Evolutionary conservation across 345 rosid species (phyloP).

Genomic region (Euclidium syriacum): DNA sequence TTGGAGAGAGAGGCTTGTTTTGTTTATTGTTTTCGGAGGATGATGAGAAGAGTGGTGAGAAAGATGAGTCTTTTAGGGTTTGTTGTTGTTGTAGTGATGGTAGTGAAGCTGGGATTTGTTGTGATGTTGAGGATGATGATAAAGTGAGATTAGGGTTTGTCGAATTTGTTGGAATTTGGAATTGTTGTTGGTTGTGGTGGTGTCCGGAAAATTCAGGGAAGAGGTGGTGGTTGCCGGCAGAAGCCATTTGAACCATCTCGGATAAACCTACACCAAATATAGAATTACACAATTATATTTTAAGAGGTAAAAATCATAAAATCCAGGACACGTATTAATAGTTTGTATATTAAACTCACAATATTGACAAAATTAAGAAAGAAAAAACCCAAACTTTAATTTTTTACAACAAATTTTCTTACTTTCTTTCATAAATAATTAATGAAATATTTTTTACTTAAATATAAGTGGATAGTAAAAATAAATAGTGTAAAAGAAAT

Average conservation of each 20-base stretch:
- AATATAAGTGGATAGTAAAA: too few relatives aligned
- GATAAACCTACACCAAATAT: slow-evolving; percentile 34
- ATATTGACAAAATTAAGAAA: too few relatives aligned
- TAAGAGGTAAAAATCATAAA: background rate
- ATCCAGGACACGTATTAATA: too few relatives aligned
- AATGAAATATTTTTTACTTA: too few relatives aligned
- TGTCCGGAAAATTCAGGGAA: slow-evolving; percentile 44
- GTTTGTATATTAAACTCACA: too few relatives aligned
- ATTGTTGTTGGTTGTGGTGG: slow-evolving; percentile 33
- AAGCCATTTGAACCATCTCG: slow-evolving; percentile 54
- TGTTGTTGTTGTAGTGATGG: slow-evolving; percentile 23
- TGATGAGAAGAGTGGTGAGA: slow-evolving; percentile 28
- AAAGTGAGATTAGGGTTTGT: slow-evolving; percentile 43
- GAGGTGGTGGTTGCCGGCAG: slow-evolving; percentile 38
- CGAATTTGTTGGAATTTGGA: slow-evolving; percentile 26
- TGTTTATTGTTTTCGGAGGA: slow-evolving; percentile 40
- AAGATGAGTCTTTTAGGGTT: slow-evolving; percentile 27
- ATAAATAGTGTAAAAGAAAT: too few relatives aligned
- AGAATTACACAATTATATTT: too few relatives aligned
- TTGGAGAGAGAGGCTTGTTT: slow-evolving; percentile 41
- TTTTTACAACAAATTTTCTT: too few relatives aligned
- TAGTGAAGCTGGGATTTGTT: slow-evolving; percentile 18
- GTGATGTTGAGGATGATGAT: slow-evolving; percentile 40
- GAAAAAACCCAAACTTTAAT: too few relatives aligned
- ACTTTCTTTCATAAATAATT: too few relatives aligned